Evolutionary conservation across 2,329 filamentous ascomycete species (phyloP).

Genomic region (Penicillium rolfsii): DNA sequence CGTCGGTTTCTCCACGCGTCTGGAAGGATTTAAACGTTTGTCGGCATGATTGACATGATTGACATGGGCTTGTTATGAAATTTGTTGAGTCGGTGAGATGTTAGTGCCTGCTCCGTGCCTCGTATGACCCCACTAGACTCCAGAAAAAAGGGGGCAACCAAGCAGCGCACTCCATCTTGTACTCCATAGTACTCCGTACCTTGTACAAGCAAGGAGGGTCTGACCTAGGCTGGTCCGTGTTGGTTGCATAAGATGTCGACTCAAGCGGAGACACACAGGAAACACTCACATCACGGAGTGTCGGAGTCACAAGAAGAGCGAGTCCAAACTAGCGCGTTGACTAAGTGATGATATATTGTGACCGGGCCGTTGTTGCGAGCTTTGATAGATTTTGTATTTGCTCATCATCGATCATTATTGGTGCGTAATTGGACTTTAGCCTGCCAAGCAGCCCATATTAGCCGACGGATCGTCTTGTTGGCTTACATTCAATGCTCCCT

Average conservation of each 20-base stretch:
- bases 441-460: conserved; percentile 7
- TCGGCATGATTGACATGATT: background rate
- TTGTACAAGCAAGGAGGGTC: background rate
- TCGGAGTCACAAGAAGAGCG: background rate
- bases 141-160: conserved; percentile 16
- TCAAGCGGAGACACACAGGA: background rate
- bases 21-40: background rate
- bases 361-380: background rate
- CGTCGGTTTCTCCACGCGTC: conserved; percentile 4
- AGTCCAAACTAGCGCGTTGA: background rate
- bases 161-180: background rate
- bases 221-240: conserved; percentile 2
- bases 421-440: conserved; percentile 3
- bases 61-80: background rate
- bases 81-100: conserved; percentile 2
- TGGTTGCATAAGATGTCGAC: conserved; percentile 1
- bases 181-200: background rate
- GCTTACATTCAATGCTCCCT: background rate
- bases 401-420: background rate
- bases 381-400: background rate
- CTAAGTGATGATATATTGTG: background rate
- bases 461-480: conserved; percentile 8
- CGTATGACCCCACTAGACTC: conserved; percentile 3
- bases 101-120: conserved; percentile 9
- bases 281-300: background rate